phyloP scores from a whole-genome alignment of 129 eudicot genomes.

The Tagetes erecta region DNA sequence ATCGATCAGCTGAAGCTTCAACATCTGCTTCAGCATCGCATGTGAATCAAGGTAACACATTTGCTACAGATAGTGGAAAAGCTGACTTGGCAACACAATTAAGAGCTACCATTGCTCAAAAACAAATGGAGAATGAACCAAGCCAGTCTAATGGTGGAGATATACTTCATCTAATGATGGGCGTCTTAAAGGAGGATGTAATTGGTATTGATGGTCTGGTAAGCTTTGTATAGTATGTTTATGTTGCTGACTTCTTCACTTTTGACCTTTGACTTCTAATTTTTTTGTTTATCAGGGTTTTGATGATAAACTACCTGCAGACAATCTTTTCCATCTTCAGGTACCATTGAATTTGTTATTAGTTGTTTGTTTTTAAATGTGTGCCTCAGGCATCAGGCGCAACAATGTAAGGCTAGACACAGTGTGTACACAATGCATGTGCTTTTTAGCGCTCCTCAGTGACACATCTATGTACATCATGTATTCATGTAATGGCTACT shows the following conservation, averaged over 20 bases:
- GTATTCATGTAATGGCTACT: not conserved
- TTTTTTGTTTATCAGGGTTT: constrained; percentile 63
- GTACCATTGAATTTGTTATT: constrained; percentile 34
- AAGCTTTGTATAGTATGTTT: constrained; percentile 31
- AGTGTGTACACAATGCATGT: not conserved
- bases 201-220: constrained; percentile 84
- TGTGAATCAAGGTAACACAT: constrained; percentile 40
- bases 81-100: constrained; percentile 75
- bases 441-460: not conserved
- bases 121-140: constrained; percentile 77
- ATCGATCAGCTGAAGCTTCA: constrained; percentile 67
- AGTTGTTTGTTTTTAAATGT: not conserved
- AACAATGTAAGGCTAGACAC: not conserved
- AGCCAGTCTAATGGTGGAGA: constrained; percentile 76
- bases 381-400: not conserved
- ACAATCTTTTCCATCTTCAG: constrained; percentile 86
- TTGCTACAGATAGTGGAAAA: constrained; percentile 52
- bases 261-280: constrained; percentile 10
- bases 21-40: constrained; percentile 70
- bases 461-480: not conserved
- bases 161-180: constrained; percentile 83
- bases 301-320: constrained; percentile 91
- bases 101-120: constrained; percentile 89
- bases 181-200: constrained; percentile 80
- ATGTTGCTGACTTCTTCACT: constrained; percentile 25